Evolutionary conservation across 2,329 filamentous ascomycete genomes (phyloP).

Genomic region (Dothideomycetes sp.): DNA sequence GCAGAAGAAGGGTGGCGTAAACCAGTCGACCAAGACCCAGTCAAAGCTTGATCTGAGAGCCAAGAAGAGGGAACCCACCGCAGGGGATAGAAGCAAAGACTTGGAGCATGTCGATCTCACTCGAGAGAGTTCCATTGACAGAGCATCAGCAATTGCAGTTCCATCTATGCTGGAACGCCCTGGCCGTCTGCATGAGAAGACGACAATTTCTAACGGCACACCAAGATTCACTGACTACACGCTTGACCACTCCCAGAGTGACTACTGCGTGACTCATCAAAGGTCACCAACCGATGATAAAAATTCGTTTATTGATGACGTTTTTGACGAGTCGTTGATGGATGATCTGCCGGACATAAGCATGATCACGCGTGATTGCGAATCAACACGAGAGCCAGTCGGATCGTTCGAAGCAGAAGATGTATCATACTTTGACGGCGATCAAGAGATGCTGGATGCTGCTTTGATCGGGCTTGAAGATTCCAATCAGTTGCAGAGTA

Average conservation of each 20-base stretch:
- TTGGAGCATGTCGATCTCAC: background rate
- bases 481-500: conserved; percentile 5
- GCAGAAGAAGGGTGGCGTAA: conserved; percentile 15
- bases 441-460: conserved; percentile 12
- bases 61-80: conserved; percentile 10
- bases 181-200: conserved; percentile 1
- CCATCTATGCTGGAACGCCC: background rate
- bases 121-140: background rate
- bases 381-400: background rate
- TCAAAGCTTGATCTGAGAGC: conserved; percentile 16
- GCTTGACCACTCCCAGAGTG: background rate
- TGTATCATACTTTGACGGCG: conserved; percentile 4
- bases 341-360: background rate
- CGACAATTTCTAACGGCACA: background rate
- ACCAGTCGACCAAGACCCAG: conserved; percentile 12
- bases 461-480: conserved; percentile 10
- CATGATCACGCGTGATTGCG: background rate
- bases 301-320: too few species aligned
- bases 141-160: background rate
- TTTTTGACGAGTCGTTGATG: background rate
- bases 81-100: background rate
- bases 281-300: too few species aligned
- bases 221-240: background rate
- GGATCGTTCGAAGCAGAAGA: conserved; percentile 1
- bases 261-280: background rate